Evolutionary conservation across 768 basidiomycete genomes (phyloP).

Genomic region (Hebeloma cylindrosporum): DNA sequence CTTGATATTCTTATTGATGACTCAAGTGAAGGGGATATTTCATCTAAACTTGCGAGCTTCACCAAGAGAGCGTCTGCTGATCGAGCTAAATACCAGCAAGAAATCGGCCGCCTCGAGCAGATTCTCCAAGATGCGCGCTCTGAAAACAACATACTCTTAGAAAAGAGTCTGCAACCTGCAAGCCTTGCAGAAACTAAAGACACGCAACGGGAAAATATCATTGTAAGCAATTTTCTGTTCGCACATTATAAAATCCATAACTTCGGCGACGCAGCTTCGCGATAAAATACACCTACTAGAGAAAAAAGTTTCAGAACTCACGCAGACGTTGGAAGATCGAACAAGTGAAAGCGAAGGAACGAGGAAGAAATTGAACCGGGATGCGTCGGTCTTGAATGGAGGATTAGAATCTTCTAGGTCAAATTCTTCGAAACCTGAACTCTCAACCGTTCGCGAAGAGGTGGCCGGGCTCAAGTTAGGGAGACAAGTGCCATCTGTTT

Average conservation of each 20-base stretch:
- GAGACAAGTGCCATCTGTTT: conserved; percentile 13
- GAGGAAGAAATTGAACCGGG: conserved; percentile 62
- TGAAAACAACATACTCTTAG: conserved; percentile 8
- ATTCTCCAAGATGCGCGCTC: conserved; percentile 14
- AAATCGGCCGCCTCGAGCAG: conserved; percentile 54
- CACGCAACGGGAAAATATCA: conserved; percentile 8
- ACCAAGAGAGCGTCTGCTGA: conserved; percentile 51
- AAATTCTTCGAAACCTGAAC: conserved; percentile 53
- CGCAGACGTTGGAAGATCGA: conserved; percentile 32
- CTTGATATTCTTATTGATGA: conserved; percentile 58
- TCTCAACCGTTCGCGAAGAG: conserved; percentile 55
- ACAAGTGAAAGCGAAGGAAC: conserved; percentile 53
- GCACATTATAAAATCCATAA: neutral
- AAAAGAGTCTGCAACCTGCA: neutral
- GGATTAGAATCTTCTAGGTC: conserved; percentile 22
- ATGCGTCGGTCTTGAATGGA: conserved; percentile 47
- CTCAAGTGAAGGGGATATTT: conserved; percentile 38
- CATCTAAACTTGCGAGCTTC: conserved; percentile 47
- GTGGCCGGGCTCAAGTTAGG: conserved; percentile 86
- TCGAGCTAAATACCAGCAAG: conserved; percentile 49
- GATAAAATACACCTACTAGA: conserved; percentile 28
- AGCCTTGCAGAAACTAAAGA: neutral
- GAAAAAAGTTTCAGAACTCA: conserved; percentile 28
- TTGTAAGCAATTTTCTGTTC: conserved; percentile 8
- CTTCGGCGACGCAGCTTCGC: conserved; percentile 24